Conservation (phyloP, 352 stramenopile genomes). For the Pythium dissimile region DNA sequence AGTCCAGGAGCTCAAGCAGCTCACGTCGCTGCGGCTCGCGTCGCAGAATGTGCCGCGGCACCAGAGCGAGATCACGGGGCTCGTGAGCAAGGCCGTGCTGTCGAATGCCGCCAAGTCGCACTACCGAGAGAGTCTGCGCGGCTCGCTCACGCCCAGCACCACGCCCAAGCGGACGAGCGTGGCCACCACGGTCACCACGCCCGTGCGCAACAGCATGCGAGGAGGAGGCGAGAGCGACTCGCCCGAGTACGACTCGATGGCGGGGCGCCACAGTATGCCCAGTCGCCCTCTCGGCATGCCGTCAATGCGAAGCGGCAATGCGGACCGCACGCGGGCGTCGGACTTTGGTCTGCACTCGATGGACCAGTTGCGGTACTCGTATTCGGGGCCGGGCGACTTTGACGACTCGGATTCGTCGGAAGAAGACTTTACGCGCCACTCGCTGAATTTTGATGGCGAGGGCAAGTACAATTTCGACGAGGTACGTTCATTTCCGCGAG, state of each 20-base stretch:
- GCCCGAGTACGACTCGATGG: slow-evolving; percentile 20
- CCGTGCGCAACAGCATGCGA: slow-evolving; percentile 6
- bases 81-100: slow-evolving; percentile 75
- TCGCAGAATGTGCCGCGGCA: slow-evolving; percentile 62
- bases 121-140: slow-evolving; percentile 65
- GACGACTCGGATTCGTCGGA: slow-evolving; percentile 49
- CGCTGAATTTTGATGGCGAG: slow-evolving; percentile 32
- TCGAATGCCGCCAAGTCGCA: slow-evolving; percentile 74
- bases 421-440: slow-evolving; percentile 31
- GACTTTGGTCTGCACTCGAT: slow-evolving; percentile 20
- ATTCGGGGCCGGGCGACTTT: slow-evolving; percentile 59
- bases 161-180: slow-evolving; percentile 39
- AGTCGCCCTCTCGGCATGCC: slow-evolving; percentile 21
- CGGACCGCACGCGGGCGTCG: slow-evolving; percentile 6
- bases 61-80: slow-evolving; percentile 60
- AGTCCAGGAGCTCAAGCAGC: slow-evolving; percentile 83
- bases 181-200: slow-evolving; percentile 21
- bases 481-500: slow-evolving; percentile 19
- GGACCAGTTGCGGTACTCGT: slow-evolving; percentile 55
- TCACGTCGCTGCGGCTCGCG: slow-evolving; percentile 73
- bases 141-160: slow-evolving; percentile 47
- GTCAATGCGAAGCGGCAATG: slow-evolving; percentile 16
- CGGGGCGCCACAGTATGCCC: slow-evolving; percentile 19
- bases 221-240: neutral
- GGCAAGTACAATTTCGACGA: slow-evolving; percentile 32